Evolutionary conservation across 1,284 basidiomycete genomes (phyloP).

Genomic region (Ceratobasidium sp.): DNA sequence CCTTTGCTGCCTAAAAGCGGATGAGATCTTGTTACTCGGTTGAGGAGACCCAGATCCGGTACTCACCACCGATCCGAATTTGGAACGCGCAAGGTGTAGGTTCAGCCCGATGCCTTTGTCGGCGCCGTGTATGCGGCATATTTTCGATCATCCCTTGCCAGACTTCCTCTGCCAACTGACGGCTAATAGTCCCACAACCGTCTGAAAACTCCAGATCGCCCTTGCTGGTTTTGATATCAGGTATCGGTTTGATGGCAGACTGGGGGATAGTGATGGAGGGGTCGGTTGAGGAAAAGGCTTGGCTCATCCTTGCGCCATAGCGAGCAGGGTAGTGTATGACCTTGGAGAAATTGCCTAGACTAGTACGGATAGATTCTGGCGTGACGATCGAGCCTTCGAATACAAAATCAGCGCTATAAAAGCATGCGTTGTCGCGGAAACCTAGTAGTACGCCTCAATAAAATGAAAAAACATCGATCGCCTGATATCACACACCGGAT

Average conservation of each 20-base stretch:
- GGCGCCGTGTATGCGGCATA: conserved; percentile 8
- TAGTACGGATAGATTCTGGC: conserved; percentile 63
- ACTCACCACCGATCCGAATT: conserved; percentile 74
- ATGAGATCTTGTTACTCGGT: not conserved
- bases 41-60: not conserved
- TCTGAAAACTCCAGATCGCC: conserved; percentile 47
- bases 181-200: conserved; percentile 51
- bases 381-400: conserved; percentile 52
- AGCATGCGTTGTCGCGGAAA: conserved; percentile 33
- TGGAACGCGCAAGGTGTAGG: conserved; percentile 58
- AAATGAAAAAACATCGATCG: not conserved
- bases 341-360: conserved; percentile 67
- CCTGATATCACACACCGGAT: conserved; percentile 4
- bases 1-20: conserved; percentile 58
- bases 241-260: conserved; percentile 47
- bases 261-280: conserved; percentile 64
- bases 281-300: conserved; percentile 82
- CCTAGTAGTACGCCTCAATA: not conserved
- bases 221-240: conserved; percentile 42
- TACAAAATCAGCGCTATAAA: conserved; percentile 12
- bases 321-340: conserved; percentile 70
- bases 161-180: conserved; percentile 45
- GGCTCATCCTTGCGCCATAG: conserved; percentile 79
- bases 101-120: conserved; percentile 9
- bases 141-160: conserved; percentile 41